Conservation (phyloP, 176 grass and related monocot species). For the Avena insularis region DNA sequence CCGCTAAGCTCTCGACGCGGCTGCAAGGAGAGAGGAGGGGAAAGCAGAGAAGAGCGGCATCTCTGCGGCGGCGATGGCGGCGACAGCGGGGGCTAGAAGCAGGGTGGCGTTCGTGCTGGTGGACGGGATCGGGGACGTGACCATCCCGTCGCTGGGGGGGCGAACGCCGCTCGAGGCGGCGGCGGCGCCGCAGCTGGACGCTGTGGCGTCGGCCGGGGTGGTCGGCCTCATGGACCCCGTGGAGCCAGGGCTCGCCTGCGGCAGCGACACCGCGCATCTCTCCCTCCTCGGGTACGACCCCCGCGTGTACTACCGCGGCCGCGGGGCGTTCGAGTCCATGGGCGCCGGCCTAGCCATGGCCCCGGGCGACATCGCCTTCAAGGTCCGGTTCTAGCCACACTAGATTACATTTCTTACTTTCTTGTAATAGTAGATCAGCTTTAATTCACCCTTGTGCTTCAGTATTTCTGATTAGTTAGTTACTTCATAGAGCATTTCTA, state of each 20-base stretch:
- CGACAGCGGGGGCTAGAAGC: slow-evolving; percentile 19
- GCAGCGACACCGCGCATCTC: slow-evolving; percentile 95
- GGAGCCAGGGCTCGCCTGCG: slow-evolving; percentile 82
- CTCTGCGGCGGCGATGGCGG: slow-evolving; percentile 17
- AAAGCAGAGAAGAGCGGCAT: not conserved
- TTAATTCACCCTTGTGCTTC: not conserved
- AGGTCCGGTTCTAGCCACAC: slow-evolving; percentile 28
- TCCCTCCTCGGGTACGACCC: slow-evolving; percentile 90
- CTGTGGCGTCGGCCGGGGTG: slow-evolving; percentile 75
- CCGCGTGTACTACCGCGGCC: slow-evolving; percentile 83
- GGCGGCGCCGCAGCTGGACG: slow-evolving; percentile 58
- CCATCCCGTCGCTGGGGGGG: slow-evolving; percentile 56
- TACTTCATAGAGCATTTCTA: slow-evolving; percentile 2
- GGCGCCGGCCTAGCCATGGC: slow-evolving; percentile 88
- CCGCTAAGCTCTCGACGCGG: slow-evolving; percentile 33
- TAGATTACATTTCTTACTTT: slow-evolving; percentile 10
- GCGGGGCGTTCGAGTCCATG: slow-evolving; percentile 98
- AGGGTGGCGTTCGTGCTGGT: slow-evolving; percentile 81
- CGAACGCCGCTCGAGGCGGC: slow-evolving; percentile 64
- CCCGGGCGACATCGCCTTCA: slow-evolving; percentile 97
- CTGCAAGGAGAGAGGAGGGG: not conserved
- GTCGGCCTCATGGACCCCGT: slow-evolving; percentile 94
- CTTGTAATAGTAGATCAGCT: not conserved
- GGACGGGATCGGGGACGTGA: slow-evolving; percentile 85
- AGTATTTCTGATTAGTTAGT: not conserved